A percentile compares a stretch with the other conserved stretches of the same genome.
These are phyloP conservation scores for Botrytis sinoallii DNA, from an alignment of 2,329 filamentous ascomycete species.

Conservation along the genomic window DNA sequence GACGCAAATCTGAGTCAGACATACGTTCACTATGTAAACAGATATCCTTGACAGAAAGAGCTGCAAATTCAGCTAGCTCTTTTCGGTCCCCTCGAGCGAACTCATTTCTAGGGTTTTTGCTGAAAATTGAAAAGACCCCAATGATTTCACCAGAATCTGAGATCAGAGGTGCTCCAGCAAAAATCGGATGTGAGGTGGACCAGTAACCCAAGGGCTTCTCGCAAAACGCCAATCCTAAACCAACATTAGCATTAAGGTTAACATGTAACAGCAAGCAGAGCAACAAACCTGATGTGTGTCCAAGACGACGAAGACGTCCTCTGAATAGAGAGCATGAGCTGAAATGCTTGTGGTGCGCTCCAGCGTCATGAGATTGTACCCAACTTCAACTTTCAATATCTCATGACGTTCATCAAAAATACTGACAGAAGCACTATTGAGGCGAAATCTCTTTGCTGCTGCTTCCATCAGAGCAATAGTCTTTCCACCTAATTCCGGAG, in stretches of 20 bases:
- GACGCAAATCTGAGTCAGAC: constrained; percentile 17
- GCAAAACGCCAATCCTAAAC: constrained; percentile 40
- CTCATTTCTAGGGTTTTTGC: constrained; percentile 28
- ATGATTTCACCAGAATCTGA: constrained; percentile 34
- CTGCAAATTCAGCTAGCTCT: constrained; percentile 35
- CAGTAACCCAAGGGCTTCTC: constrained; percentile 36
- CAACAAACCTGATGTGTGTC: constrained; percentile 38
- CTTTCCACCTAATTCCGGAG: constrained; percentile 26
- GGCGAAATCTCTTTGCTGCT: constrained; percentile 34
- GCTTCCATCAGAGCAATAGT: constrained; percentile 27
- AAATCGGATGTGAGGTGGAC: constrained; percentile 37
- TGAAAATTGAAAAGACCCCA: constrained; percentile 38
- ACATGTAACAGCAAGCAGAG: neutral
- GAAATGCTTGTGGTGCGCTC: constrained; percentile 37
- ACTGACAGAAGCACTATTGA: constrained; percentile 37
- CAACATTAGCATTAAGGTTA: constrained; percentile 16
- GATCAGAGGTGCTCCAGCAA: constrained; percentile 40
- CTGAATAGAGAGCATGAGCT: constrained; percentile 39
- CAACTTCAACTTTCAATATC: constrained; percentile 36
- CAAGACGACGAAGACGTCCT: constrained; percentile 38
- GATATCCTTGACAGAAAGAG: constrained; percentile 24
- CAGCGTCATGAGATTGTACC: constrained; percentile 32
- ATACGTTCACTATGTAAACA: constrained; percentile 18
- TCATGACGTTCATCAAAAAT: constrained; percentile 38
- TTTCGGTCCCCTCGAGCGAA: constrained; percentile 33